phyloP scores from a whole-genome alignment of 345 rosid genomes.

The Murraya koenigii region DNA sequence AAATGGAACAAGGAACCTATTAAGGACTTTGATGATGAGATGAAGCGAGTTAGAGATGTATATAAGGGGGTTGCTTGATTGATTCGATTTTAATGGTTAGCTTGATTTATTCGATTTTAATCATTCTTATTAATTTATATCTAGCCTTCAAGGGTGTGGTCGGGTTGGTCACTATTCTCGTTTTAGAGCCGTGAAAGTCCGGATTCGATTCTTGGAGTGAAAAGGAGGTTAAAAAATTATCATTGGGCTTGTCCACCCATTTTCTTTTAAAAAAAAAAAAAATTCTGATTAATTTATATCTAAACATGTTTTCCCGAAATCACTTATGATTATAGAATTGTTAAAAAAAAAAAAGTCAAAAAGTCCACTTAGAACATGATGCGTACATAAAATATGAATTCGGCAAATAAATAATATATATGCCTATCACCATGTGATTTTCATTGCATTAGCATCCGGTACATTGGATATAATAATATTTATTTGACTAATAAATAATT shows the following conservation, averaged over 20 bases:
- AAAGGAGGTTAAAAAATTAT: no score
- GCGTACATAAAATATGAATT: no score
- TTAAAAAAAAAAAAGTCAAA: no score
- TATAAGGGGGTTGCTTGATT: not conserved
- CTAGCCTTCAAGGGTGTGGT: no score
- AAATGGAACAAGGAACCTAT: not conserved
- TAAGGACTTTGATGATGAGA: not conserved
- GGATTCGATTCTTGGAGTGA: no score
- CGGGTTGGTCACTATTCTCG: no score
- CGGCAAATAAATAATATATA: not conserved
- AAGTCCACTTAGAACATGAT: no score
- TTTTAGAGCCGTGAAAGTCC: no score
- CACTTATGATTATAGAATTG: not conserved
- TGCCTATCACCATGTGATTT: not conserved
- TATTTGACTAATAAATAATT: not conserved
- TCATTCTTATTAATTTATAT: no score
- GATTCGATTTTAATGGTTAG: not conserved
- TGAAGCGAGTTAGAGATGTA: not conserved
- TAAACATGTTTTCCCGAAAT: constrained; percentile 17
- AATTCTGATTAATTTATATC: not conserved
- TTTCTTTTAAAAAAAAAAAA: no score
- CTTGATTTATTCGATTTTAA: not conserved
- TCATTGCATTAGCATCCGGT: not conserved
- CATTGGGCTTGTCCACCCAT: no score
- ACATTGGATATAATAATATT: not conserved